These are phyloP conservation scores for Gymnopilus junonius DNA, from an alignment of 768 basidiomycete species.

Conservation along the genomic window DNA sequence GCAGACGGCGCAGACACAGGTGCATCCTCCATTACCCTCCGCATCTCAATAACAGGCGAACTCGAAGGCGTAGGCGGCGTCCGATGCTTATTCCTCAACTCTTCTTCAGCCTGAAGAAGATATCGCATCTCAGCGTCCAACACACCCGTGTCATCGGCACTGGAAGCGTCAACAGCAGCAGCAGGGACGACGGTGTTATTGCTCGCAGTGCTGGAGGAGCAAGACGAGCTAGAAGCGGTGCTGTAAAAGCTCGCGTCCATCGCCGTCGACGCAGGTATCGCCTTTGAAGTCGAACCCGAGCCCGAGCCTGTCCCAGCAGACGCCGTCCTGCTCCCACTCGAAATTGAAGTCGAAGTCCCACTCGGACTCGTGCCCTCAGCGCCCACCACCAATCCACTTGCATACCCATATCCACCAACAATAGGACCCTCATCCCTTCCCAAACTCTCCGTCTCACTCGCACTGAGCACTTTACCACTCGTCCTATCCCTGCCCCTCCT, in stretches of 20 bases:
- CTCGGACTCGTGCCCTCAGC: constrained; percentile 3
- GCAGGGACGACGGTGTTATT: constrained; percentile 26
- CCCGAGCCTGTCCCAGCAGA: neutral
- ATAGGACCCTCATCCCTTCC: constrained; percentile 15
- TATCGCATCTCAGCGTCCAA: constrained; percentile 27
- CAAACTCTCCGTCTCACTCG: constrained; percentile 36
- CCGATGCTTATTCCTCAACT: constrained; percentile 25
- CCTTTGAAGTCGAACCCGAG: neutral
- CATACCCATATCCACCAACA: neutral
- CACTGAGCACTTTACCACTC: constrained; percentile 40
- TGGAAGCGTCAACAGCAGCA: neutral
- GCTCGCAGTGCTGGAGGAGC: constrained; percentile 27
- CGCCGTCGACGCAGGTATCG: neutral
- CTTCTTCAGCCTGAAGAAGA: constrained; percentile 31
- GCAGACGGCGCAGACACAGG: neutral
- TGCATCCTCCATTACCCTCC: constrained; percentile 18
- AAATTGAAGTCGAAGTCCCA: neutral
- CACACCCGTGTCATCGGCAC: constrained; percentile 5
- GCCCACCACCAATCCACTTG: neutral
- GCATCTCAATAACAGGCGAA: constrained; percentile 47
- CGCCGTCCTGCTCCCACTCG: neutral
- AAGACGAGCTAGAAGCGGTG: constrained; percentile 24
- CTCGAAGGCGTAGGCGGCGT: constrained; percentile 65
- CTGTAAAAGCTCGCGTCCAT: constrained; percentile 25
- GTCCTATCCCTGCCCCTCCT: constrained; percentile 47